Evolutionary conservation across 768 basidiomycete species (phyloP), one percentile per base, ranked within the genome.

Genomic region (Tylopilus rubrobrunneus): DNA sequence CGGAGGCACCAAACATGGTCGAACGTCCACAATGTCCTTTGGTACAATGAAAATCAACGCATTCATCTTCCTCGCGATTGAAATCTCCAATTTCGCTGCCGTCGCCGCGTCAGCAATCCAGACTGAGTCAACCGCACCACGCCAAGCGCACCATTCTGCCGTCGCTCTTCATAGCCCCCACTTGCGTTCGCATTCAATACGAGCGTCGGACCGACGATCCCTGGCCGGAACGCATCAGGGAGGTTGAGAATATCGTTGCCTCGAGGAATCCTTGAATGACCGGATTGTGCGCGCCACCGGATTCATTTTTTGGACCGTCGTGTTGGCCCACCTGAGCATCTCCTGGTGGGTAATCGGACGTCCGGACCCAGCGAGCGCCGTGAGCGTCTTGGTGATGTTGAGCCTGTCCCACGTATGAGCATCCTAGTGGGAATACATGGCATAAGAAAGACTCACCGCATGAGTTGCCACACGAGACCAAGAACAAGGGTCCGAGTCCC

Each of bases 51-150:
- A 98, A 63, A 98, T 98, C 62, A 97, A 72, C 5, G 92, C 91
- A 50, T 92, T 91, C 86, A 95, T 87, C 80, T 98, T 98, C 65
- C 96, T 80, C n/a, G 96, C 95, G 62, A 98, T 98, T 3, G 96
- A 98, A 62, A 98, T 98, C 8, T 93, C 96, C 58, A 98, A 73
- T 82, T 98, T 98, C 15, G 95, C 95, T 97, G 58, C 36, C n/a
- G 5, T n/a, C 27, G n/a, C 17, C 4, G 14, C 25, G 44, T 56
- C 37, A 54, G 29, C n/a, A 8, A 15, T 19, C 11, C 37, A 39
- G 0, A n/a, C 37, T n/a, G 19, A n/a, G 17, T 8, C 7, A 19
- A 39, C 17, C 15, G 17, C 17, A 17, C 1, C 15, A 39, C 3
- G 36, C 4, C 4, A 5, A 72, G 34, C 84, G 19, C 55, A 96